A percentile compares a stretch with the other conserved stretches of the same genome.
phyloP scores from a whole-genome alignment of 1,284 basidiomycete genomes.

The Bjerkandera adusta region DNA sequence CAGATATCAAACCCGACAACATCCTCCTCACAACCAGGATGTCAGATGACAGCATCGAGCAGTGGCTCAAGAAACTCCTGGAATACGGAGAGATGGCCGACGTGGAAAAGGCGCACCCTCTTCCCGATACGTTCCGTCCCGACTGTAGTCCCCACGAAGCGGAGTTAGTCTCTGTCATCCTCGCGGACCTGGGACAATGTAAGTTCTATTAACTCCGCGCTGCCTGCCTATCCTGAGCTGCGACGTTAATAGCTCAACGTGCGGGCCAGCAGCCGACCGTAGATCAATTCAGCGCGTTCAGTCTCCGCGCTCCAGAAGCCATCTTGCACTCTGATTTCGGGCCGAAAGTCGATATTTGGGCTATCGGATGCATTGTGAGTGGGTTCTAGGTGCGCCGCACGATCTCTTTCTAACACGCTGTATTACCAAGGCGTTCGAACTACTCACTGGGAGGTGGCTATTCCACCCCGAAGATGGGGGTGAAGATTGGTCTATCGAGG shows the following conservation, averaged over 20 bases:
- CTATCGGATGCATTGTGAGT: slow-evolving; percentile 21
- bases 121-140: not conserved
- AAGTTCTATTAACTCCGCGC: not conserved
- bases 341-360: slow-evolving; percentile 21
- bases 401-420: no score
- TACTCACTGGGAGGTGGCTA: slow-evolving; percentile 20
- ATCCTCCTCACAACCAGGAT: slow-evolving; percentile 8
- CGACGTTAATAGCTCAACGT: slow-evolving; percentile 10
- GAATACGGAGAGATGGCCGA: not conserved
- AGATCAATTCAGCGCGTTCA: slow-evolving; percentile 14
- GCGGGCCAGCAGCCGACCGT: slow-evolving; percentile 15
- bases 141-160: slow-evolving; percentile 12
- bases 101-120: not conserved
- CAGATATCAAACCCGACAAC: slow-evolving; percentile 21
- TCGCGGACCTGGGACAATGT: slow-evolving; percentile 19
- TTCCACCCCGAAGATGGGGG: slow-evolving; percentile 19
- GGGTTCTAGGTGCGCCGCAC: not conserved
- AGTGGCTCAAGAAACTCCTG: not conserved
- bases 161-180: slow-evolving; percentile 11
- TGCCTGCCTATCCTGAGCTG: not conserved
- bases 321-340: slow-evolving; percentile 18
- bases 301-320: slow-evolving; percentile 20
- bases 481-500: slow-evolving; percentile 14
- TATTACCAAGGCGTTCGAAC: slow-evolving; percentile 19
- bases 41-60: slow-evolving; percentile 3